Base-by-base conservation (phyloP, 202 grass and related monocot genomes). In the Saccharum hybrid region DNA sequence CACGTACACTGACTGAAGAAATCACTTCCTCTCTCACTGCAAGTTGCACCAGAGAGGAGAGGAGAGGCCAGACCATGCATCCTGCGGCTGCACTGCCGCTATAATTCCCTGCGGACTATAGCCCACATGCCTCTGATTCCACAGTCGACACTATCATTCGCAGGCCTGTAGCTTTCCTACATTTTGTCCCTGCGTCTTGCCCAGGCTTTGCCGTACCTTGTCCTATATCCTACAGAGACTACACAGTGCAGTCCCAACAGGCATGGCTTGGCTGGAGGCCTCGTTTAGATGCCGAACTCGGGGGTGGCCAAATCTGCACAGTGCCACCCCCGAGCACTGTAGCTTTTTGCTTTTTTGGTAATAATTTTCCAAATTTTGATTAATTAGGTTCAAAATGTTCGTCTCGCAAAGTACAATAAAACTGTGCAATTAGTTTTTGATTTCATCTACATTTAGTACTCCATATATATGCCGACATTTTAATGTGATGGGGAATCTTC, bases 61-160 rank as follows among this genome's bases (percentile, higher is more conserved):
- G 4, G 33, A 34, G 33, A n/a, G 19, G 19, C 0, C 74, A 79
- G 82, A 81, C 72, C 82, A 76, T 70, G 22, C 66, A 71, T 71
- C 54, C 54, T 87, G 62, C 72, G 45, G 30, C 61, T 49, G 63
- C 66, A 31, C 21, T 60, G 79, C 12, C 59, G 73, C 77, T 81
- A 82, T 91, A 68, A 91, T 91, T 91, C 67, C 36, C 39, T 76
- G 83, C 81, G 82, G 87, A 87, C 92, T 82, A 85, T 76, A 89
- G 74, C 45, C 80, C 84, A 88, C 86, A 90, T 88, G 83, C 73
- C 66, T 72, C 86, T 84, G 75, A 89, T 84, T 83, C 77, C 90
- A 76, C 60, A 86, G 78, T 78, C 74, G 93, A 95, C 93, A 92
- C 41, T 68, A 95, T 95, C 73, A 95, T 95, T 88, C 8, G 14